These are phyloP conservation scores for Wolfiporia cocos DNA, from an alignment of 1,284 basidiomycete species.

Conservation along the genomic window DNA sequence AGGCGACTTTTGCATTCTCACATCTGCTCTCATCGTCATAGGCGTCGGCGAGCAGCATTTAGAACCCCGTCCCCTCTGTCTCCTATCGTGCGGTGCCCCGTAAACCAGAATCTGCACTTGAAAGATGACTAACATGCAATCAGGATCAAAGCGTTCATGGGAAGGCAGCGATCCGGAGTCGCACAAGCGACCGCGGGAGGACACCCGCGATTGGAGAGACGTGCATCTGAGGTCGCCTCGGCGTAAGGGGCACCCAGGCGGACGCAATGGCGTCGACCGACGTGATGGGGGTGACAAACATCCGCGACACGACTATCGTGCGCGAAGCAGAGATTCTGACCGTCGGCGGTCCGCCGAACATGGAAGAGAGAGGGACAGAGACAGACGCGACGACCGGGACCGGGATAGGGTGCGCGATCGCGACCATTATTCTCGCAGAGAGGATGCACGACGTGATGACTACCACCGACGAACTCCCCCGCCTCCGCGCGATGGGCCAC, in stretches of 20 bases:
- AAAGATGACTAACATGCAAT: constrained; percentile 74
- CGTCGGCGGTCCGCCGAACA: constrained; percentile 31
- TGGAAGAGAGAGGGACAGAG: constrained; percentile 32
- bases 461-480: constrained; percentile 12
- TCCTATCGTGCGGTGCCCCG: constrained; percentile 77
- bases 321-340: constrained; percentile 29
- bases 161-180: constrained; percentile 45
- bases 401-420: constrained; percentile 22
- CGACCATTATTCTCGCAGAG: constrained; percentile 19
- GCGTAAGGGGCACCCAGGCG: constrained; percentile 28
- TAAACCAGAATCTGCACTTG: constrained; percentile 55
- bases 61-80: constrained; percentile 16
- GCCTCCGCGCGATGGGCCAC: constrained; percentile 9
- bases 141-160: constrained; percentile 78
- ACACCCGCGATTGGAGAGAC: constrained; percentile 71
- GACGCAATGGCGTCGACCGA: constrained; percentile 27
- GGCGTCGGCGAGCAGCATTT: background rate
- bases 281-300: constrained; percentile 27
- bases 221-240: constrained; percentile 48
- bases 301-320: constrained; percentile 25
- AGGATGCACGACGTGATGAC: constrained; percentile 12
- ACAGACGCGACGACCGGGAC: constrained; percentile 21
- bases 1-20: too few relatives aligned
- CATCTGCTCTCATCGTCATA: background rate
- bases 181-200: constrained; percentile 52